phyloP scores from a whole-genome alignment of 208 protist genomes.

The Acanthamoeba triangularis region DNA sequence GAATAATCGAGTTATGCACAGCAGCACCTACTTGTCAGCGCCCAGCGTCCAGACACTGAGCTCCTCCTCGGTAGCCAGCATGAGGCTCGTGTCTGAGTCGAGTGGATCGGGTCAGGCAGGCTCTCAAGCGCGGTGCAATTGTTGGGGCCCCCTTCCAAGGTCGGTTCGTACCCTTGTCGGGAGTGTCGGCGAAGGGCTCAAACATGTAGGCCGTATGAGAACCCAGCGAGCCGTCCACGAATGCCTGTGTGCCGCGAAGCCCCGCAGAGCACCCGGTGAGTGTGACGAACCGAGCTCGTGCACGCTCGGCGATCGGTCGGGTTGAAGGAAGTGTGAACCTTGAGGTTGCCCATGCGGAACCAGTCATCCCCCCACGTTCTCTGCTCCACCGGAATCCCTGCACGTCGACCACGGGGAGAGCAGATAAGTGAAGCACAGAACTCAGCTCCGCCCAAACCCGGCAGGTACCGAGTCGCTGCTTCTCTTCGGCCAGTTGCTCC shows the following conservation, averaged over 20 bases:
- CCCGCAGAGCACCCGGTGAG: not conserved
- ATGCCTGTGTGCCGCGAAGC: not conserved
- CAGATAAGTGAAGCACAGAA: not conserved
- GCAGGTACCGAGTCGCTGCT: not conserved
- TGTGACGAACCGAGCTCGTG: too few species aligned
- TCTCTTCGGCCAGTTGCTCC: slow-evolving; percentile 24
- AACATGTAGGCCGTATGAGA: slow-evolving; percentile 76
- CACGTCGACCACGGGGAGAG: not conserved
- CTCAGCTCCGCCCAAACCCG: not conserved
- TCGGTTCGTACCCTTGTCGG: not conserved
- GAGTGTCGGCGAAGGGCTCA: slow-evolving; percentile 38
- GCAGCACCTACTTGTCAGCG: slow-evolving; percentile 29
- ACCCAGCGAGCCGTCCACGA: slow-evolving; percentile 75
- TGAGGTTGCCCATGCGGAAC: slow-evolving; percentile 71
- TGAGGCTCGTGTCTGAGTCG: not conserved
- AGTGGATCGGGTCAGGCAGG: not conserved
- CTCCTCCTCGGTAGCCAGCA: slow-evolving; percentile 43
- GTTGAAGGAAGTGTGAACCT: not conserved
- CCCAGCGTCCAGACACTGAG: not conserved
- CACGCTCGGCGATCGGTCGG: not conserved
- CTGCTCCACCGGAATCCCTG: not conserved
- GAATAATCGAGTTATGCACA: not conserved
- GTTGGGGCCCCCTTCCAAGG: not conserved
- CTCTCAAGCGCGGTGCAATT: not conserved
- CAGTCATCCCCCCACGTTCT: slow-evolving; percentile 47